Base-by-base conservation (phyloP, 2,329 filamentous ascomycete species). In the Aspergillus arachidicola region DNA sequence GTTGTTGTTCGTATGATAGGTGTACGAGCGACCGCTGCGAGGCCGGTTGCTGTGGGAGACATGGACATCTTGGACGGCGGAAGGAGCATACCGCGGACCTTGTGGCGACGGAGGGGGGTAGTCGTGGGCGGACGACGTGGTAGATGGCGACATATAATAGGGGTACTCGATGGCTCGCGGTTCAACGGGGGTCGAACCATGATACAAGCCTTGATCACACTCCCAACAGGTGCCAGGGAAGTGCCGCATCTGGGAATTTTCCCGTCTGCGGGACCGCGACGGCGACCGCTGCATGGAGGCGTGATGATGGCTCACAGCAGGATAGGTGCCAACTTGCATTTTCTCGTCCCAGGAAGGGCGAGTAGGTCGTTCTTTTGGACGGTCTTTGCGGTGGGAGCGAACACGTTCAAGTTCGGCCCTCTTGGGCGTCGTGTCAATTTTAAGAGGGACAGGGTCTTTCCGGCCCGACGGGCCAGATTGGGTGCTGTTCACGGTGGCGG, bases 401-500 rank as follows among this genome's bases (percentile, higher is more conserved):
- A 70, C 70, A 60, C 70, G 69, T 53, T 68, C 66, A 46, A 75
- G 65, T 46, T 74, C 72, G 64, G 63, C 54, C 57, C 69, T 70
- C 63, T 70, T 74, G 68, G 73, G 72, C 60, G 73, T 64, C 41
- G 75, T 73, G 66, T 79, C 75, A 64, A 78, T 66, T 68, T 76
- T 80, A 74, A 76, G 70, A 72, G 74, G 69, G 60, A 66, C 68
- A 63, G 74, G 76, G 65, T 71, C 76, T 68, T 73, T 78, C 71
- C 73, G 77, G 72, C 73, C 79, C 71, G 74, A 77, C 78, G 79
- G 79, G 68, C 75, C 79, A 72, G 83, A 83, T 81, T 84, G 78
- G 82, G 82, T 75, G 70, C 76, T 81, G 78, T 83, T 82, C 76
- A 82, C 78, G 65, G 83, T 83, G 66, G 83, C 81, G 68, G 80